Base-by-base conservation (phyloP, 1,284 basidiomycete genomes). In the Boletus nobilissimus region DNA sequence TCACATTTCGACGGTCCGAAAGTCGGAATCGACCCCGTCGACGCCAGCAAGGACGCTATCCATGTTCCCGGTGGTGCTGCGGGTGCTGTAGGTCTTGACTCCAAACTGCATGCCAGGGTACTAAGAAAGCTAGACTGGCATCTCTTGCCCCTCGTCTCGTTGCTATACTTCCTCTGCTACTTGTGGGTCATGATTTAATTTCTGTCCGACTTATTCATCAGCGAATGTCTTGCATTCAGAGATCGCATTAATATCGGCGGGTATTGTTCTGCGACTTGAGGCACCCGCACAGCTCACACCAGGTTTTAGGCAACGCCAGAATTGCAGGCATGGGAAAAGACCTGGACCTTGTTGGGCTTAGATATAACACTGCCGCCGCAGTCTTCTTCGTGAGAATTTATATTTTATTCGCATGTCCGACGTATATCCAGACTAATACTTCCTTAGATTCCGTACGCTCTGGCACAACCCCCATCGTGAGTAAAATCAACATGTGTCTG, bases 101-200 rank as follows among this genome's bases (percentile, higher is more conserved):
- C 85, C 43, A 76, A 72, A 34, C 84, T 86, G n/a, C 84, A 83
- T 66, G 76, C 81, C 38, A 86, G 83, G 70, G 81, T 90, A 19
- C 81, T 91, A 74, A 85, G 89, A 62, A 92, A 90, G 81, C 82
- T 91, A 62, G 91, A 92, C 78, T 77, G 84, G 72, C 87, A 91
- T 79, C 80, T 92, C 22, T 80, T 91, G 54, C 91, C 91, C 16
- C 86, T 90, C 43, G 86, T 91, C 63, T 88, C 89, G 22, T 81
- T 93, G 46, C 86, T 94, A 34, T 93, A 93, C 82, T 87, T 94
- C 54, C 88, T 91, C 72, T 91, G 89, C 2, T 91, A 91, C 81
- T 79, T 91, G 90, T 91, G 79, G 84, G 90, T n/a, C n/a, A n/a
- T n/a, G n/a, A n/a, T n/a, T n/a, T n/a, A n/a, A n/a, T n/a, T n/a